Evolutionary conservation across 768 basidiomycete genomes (phyloP).

Genomic region (Termitomyces sp.): DNA sequence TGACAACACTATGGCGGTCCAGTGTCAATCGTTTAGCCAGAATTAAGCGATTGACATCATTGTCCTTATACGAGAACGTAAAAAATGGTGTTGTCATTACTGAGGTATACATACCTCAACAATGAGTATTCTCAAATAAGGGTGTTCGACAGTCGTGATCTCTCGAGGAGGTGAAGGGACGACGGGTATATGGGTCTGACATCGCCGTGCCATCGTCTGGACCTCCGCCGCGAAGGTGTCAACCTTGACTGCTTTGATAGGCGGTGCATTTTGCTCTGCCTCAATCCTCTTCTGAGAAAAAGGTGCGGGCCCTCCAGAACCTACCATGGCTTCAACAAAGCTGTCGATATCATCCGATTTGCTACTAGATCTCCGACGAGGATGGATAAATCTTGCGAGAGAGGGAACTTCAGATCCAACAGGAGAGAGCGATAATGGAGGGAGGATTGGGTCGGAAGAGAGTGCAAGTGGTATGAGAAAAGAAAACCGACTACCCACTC

Average conservation of each 20-base stretch:
- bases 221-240: conserved; percentile 19
- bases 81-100: not conserved
- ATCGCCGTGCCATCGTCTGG: conserved; percentile 6
- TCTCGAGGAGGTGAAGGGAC: not conserved
- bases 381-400: conserved; percentile 16
- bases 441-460: conserved; percentile 11
- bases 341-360: conserved; percentile 32
- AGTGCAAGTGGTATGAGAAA: conserved; percentile 62
- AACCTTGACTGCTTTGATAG: conserved; percentile 30
- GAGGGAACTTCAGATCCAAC: conserved; percentile 13
- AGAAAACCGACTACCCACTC: conserved; percentile 65
- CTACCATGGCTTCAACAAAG: conserved; percentile 44
- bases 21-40: conserved; percentile 60
- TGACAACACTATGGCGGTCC: conserved; percentile 60
- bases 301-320: conserved; percentile 13
- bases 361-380: conserved; percentile 22
- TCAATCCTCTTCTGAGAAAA: conserved; percentile 8
- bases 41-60: conserved; percentile 67
- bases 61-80: conserved; percentile 40
- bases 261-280: conserved; percentile 20
- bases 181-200: not conserved
- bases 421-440: conserved; percentile 10
- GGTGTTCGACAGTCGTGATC: not conserved
- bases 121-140: conserved; percentile 44
- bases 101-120: conserved; percentile 47